A percentile compares a stretch with the other conserved stretches of the same genome.
Evolutionary conservation across 495 filamentous ascomycete genomes (phyloP).

Genomic region (Tuber microsphaerosporum): DNA sequence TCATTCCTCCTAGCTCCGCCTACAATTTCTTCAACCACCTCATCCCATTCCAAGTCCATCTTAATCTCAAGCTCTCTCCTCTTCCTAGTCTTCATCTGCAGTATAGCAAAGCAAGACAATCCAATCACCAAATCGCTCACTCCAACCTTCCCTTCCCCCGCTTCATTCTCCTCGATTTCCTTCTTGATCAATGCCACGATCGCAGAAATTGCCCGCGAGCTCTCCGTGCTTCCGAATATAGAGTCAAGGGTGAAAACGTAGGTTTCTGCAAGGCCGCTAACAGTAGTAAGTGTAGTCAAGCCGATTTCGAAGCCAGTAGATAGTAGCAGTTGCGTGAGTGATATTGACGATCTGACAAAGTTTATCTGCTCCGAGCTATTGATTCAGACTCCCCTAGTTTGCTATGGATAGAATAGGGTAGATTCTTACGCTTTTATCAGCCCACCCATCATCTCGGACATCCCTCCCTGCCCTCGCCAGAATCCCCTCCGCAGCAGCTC

Average conservation of each 20-base stretch:
- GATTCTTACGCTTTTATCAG: slow-evolving; percentile 34
- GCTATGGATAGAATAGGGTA: not conserved
- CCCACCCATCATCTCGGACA: slow-evolving; percentile 45
- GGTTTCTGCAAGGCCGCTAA: slow-evolving; percentile 58
- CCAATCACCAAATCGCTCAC: slow-evolving; percentile 61
- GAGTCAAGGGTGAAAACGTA: slow-evolving; percentile 63
- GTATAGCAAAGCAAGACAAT: slow-evolving; percentile 61
- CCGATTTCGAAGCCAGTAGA: slow-evolving; percentile 63
- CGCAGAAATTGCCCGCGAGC: slow-evolving; percentile 69
- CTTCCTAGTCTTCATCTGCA: slow-evolving; percentile 61
- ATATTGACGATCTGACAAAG: slow-evolving; percentile 38
- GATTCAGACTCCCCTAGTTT: not conserved
- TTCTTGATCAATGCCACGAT: slow-evolving; percentile 66
- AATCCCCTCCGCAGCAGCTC: slow-evolving; percentile 60
- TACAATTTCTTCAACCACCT: slow-evolving; percentile 58
- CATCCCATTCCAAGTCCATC: slow-evolving; percentile 69
- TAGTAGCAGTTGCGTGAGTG: slow-evolving; percentile 38
- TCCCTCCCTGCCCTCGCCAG: slow-evolving; percentile 63
- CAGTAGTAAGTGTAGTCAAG: slow-evolving; percentile 55
- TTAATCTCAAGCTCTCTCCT: slow-evolving; percentile 54
- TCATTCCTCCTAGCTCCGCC: slow-evolving; percentile 49
- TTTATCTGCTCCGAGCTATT: slow-evolving; percentile 25
- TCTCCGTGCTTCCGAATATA: slow-evolving; percentile 70
- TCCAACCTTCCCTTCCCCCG: slow-evolving; percentile 55
- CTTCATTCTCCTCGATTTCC: slow-evolving; percentile 61